Conservation (phyloP, 257 asterid species). For the Solanum dulcamara region DNA sequence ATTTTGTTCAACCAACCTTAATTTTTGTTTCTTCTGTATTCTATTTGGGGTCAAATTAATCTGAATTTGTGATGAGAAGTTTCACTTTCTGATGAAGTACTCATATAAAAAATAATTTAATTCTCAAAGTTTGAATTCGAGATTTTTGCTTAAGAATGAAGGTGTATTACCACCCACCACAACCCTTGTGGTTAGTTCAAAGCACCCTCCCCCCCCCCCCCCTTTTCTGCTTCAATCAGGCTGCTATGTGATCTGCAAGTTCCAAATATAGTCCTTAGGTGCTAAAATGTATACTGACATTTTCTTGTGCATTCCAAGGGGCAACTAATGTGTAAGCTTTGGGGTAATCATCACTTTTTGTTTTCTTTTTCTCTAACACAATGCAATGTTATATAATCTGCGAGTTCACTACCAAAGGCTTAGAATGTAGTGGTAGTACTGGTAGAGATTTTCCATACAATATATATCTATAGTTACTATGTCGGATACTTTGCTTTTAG, state of each 20-base stretch:
- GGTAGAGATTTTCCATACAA: not conserved
- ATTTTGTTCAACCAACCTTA: not conserved
- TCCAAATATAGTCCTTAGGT: too few relatives aligned
- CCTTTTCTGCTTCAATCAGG: too few relatives aligned
- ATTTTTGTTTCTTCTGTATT: not conserved
- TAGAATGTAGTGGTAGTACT: not conserved
- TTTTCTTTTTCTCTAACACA: not conserved
- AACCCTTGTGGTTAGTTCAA: not conserved
- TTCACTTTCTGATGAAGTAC: not conserved
- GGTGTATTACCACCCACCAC: not conserved
- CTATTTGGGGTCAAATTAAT: not conserved
- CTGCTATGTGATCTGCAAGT: too few relatives aligned
- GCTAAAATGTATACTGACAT: too few relatives aligned
- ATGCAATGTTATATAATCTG: not conserved
- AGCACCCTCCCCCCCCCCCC: too few relatives aligned
- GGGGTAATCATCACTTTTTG: not conserved
- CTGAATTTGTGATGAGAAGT: not conserved
- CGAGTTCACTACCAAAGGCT: not conserved
- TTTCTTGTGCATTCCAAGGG: not conserved
- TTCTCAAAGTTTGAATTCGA: not conserved
- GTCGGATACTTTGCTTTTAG: too few relatives aligned
- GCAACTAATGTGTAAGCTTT: not conserved
- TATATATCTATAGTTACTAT: not conserved
- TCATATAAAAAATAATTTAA: too few relatives aligned
- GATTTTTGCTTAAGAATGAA: not conserved